Evolutionary conservation across 331 rosid species (phyloP).

Genomic region (Cydonia oblonga): DNA sequence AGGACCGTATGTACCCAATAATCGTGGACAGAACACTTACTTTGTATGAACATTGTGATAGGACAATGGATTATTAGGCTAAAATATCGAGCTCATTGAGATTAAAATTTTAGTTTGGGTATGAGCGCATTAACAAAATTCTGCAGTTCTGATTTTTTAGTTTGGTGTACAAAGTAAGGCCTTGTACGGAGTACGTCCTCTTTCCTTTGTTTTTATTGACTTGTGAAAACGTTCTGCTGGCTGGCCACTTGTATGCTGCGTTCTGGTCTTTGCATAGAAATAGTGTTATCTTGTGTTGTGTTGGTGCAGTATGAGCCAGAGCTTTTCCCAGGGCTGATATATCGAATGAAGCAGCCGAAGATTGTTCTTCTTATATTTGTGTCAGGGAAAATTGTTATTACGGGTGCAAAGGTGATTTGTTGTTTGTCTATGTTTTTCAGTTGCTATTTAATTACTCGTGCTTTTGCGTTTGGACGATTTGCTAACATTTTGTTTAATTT

Average conservation of each 20-base stretch:
- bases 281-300: neutral
- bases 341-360: conserved; percentile 1
- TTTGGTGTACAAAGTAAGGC: neutral
- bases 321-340: conserved; percentile 24
- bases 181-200: neutral
- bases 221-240: neutral
- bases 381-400: conserved; percentile 85
- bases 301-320: conserved; percentile 73
- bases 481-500: neutral
- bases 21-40: neutral
- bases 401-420: conserved; percentile 73
- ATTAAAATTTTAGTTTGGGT: neutral
- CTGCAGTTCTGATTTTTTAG: neutral
- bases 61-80: neutral
- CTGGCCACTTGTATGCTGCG: neutral
- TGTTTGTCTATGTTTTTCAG: neutral
- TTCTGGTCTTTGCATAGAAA: neutral
- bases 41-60: neutral
- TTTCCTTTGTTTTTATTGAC: neutral
- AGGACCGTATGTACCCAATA: neutral
- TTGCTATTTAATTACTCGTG: neutral
- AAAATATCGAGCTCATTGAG: neutral
- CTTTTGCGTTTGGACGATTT: neutral
- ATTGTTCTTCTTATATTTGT: conserved; percentile 88
- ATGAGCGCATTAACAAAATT: neutral